Evolutionary conservation across 2,329 filamentous ascomycete species (phyloP), one percentile per base, ranked within the genome.

Genomic region (Exophiala mesophila): DNA sequence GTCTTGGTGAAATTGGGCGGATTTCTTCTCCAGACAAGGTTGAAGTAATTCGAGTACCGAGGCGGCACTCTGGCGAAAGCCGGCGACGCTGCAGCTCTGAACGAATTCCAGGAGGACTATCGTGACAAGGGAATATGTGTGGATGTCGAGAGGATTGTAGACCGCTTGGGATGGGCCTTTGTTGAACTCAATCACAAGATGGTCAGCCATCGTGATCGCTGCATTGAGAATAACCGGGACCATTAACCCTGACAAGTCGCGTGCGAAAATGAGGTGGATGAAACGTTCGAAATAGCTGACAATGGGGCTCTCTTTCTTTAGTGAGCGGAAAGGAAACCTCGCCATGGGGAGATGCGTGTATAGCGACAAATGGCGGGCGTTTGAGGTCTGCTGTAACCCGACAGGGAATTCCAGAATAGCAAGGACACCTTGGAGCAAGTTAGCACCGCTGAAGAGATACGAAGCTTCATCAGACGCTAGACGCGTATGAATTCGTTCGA

Each of bases 1-100:
- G 15, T 30, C 18, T 28, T 47, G 32, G 29, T 48, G 48, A 15
- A 48, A 44, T 10, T 29, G 12, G 3, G 45, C 41, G 9, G 45
- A 53, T 32, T 40, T 50, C 16, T 42, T 44, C 39, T 44, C 34
- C 32, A 49, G 40, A 9, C 33, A 34, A 17, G 10, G 13, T 33
- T 40, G 10, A 44, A 34, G 12, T 18, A 6, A 20, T 32, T 37
- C 31, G 39, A 37, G 16, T 26, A 34, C 30, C 41, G 36, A 5
- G 28, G 19, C 3, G 49, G 42, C 17, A 35, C 28, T 5, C 39
- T 32, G n/a, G 17, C 35, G 19, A 17, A 6, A 17, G 7, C n/a
- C 8, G 23, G 20, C 15, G n/a, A 13, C 26, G 5, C 32, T 18
- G n/a, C 4, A 18, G 32, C 5, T 34, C 13, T 12, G 7, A 4